These are phyloP conservation scores for Tulasnella sp. DNA, from an alignment of 768 basidiomycete genomes.

Conservation along the genomic window DNA sequence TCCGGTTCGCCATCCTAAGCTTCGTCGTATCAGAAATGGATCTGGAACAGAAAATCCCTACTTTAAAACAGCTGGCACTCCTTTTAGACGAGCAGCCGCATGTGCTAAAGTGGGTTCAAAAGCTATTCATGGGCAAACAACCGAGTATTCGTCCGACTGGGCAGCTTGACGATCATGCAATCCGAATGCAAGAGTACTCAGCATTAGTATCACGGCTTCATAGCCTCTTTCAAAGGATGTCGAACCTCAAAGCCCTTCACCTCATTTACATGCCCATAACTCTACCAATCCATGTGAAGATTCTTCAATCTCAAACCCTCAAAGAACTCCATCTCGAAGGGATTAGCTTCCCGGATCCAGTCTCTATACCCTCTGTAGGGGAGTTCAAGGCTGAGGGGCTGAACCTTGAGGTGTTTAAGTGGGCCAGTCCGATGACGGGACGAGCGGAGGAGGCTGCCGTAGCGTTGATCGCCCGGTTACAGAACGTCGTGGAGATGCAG, in stretches of 20 bases:
- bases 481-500: neutral
- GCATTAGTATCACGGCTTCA: neutral
- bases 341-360: neutral
- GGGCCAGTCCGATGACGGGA: neutral
- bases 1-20: neutral
- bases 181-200: neutral
- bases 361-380: neutral
- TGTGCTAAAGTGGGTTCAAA: neutral
- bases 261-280: neutral
- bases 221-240: neutral
- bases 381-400: neutral
- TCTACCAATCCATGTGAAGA: neutral
- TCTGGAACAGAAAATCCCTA: neutral
- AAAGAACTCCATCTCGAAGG: neutral
- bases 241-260: neutral
- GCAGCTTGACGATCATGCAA: neutral
- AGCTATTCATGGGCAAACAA: neutral
- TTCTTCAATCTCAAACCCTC: neutral
- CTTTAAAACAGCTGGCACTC: neutral
- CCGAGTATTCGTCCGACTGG: neutral
- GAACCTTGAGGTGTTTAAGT: neutral
- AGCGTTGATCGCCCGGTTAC: neutral
- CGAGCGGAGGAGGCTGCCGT: neutral
- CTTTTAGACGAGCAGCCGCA: neutral
- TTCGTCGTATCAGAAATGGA: neutral